These are phyloP conservation scores for Chlorencoelia australis DNA, from an alignment of 2,329 filamentous ascomycete genomes.

Conservation along the genomic window DNA sequence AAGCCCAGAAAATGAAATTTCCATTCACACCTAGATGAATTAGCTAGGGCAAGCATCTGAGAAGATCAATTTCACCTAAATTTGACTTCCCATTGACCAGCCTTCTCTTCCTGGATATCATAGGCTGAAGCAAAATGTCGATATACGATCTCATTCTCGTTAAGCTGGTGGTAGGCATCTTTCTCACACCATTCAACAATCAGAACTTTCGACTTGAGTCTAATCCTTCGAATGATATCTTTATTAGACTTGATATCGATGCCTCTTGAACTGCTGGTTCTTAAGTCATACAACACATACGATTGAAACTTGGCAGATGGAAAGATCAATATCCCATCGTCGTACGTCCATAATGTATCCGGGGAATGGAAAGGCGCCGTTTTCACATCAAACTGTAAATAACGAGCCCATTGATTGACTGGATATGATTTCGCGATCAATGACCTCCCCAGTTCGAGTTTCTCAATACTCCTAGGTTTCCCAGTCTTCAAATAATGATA, in stretches of 20 bases:
- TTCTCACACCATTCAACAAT: conserved; percentile 53
- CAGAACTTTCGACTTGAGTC: conserved; percentile 44
- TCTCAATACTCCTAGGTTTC: conserved; percentile 36
- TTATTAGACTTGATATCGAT: conserved; percentile 41
- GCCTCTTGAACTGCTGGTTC: conserved; percentile 30
- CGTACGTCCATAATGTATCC: conserved; percentile 45
- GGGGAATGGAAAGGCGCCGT: conserved; percentile 34
- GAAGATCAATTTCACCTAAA: conserved; percentile 34
- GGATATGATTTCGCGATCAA: conserved; percentile 24
- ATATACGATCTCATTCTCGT: conserved; percentile 40
- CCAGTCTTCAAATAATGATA: conserved; percentile 44
- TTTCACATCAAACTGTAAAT: conserved; percentile 33
- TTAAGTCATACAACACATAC: conserved; percentile 42
- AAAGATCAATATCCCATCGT: conserved; percentile 43
- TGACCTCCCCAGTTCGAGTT: conserved; percentile 32
- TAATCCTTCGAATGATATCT: conserved; percentile 44
- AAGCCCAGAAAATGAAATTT: conserved; percentile 48
- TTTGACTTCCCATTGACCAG: conserved; percentile 32
- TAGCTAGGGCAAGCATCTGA: not conserved
- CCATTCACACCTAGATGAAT: conserved; percentile 37
- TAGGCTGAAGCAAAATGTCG: conserved; percentile 51
- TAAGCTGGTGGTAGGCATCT: conserved; percentile 39
- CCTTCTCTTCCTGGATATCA: conserved; percentile 26
- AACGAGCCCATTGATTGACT: conserved; percentile 36
- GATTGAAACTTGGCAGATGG: conserved; percentile 26